Evolutionary conservation across 331 rosid species (phyloP), one percentile per base, ranked within the genome.

Genomic region (Rosa hybrid): DNA sequence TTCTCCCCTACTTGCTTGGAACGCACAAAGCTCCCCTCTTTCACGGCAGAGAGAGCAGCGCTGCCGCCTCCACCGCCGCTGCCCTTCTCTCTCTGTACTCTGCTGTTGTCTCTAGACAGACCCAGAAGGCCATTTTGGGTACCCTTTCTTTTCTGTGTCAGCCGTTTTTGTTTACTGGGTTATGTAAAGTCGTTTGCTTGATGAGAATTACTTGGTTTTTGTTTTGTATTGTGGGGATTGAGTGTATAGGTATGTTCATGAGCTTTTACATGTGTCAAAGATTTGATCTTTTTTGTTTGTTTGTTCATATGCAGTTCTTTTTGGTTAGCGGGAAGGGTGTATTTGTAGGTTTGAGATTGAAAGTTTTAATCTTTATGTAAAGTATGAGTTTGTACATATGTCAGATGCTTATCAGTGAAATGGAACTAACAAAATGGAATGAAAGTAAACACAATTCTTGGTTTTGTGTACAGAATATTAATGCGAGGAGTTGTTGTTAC

Each of bases 1-100:
- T 18, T 49, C 41, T 12, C 53, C 72, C 91, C 92, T 75, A 83
- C 72, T 88, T 68, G 86, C 27, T 89, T 83, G 91, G 93, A 77
- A 4, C 4, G 0, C 71, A 34, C 44, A 62, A 63, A 46, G 77
- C 82, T 70, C 74, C 25, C 18, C 69, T 56, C 81, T 87, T 76
- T 76, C 82, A 88, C 89, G 77, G 90, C 79, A 68, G 84, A 78
- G 86, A 78, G 78, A 70, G 74, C 78, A 10, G 82, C 76, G 81
- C 74, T 77, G 87, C 90, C 88, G 80, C 87, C 81, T 12, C 72
- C 77, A 9, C 70, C 46, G 41, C 18, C 71, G 46, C 48, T 46
- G 42, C 59, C 39, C 50, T 77, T 57, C 13, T 34, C 46, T 74
- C 56, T 8, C 34, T 12, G 0, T 17, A 16, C 42, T 74, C 80